These are phyloP conservation scores for Xylaria telfairii DNA, from an alignment of 495 filamentous ascomycete species.

Conservation along the genomic window DNA sequence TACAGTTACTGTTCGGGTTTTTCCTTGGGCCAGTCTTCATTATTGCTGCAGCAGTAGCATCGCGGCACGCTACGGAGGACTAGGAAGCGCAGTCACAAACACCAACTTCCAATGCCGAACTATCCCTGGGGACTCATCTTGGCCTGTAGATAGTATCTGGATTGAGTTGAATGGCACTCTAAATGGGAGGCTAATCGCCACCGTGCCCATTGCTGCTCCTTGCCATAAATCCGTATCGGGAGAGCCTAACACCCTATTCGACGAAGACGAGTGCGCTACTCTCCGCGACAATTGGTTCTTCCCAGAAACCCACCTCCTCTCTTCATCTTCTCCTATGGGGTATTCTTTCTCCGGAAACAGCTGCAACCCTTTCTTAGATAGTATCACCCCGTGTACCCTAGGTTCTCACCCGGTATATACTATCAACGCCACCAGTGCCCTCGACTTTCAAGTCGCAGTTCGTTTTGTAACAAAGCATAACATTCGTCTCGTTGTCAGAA, in stretches of 20 bases:
- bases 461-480: constrained; percentile 48
- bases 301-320: neutral
- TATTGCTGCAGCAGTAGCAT: too few species aligned
- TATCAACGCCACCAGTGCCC: constrained; percentile 47
- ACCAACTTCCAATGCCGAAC: too few species aligned
- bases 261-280: neutral
- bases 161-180: constrained; percentile 45
- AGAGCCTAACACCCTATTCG: neutral
- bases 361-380: constrained; percentile 61
- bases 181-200: constrained; percentile 49
- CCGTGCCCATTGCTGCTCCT: constrained; percentile 50
- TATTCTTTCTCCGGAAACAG: constrained; percentile 46
- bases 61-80: too few species aligned
- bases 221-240: constrained; percentile 43
- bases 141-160: too few species aligned
- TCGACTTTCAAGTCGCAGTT: constrained; percentile 47
- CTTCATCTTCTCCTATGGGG: constrained; percentile 42
- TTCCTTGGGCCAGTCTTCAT: too few species aligned
- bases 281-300: neutral
- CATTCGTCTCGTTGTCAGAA: constrained; percentile 45
- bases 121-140: too few species aligned
- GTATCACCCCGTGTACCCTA: constrained; percentile 50
- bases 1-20: too few species aligned
- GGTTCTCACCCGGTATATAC: constrained; percentile 61
- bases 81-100: too few species aligned